Percentiles rank a stretch among this genome's conserved stretches.
Evolutionary conservation across 2,329 filamentous ascomycete species (phyloP).

Genomic region (Alternaria metachromatica): DNA sequence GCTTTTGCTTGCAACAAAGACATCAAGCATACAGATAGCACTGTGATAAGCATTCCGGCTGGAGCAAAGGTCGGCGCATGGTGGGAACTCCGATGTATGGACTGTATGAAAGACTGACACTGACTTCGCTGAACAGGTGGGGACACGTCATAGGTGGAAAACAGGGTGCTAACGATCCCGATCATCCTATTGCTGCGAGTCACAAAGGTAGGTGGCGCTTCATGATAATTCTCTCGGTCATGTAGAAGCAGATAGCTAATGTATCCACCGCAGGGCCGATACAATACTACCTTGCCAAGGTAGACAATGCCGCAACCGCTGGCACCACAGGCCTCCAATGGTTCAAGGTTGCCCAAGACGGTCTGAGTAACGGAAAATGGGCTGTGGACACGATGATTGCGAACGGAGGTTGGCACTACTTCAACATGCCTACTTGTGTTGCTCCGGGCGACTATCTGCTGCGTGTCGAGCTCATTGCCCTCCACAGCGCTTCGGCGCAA

Average conservation of each 20-base stretch:
- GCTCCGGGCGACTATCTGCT: slow-evolving; percentile 48
- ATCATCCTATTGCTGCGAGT: slow-evolving; percentile 56
- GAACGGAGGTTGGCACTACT: slow-evolving; percentile 52
- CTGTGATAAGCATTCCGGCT: slow-evolving; percentile 54
- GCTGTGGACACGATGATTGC: slow-evolving; percentile 56
- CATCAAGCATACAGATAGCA: slow-evolving; percentile 41
- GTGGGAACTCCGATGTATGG: slow-evolving; percentile 51
- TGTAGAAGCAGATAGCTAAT: background rate
- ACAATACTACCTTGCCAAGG: slow-evolving; percentile 37
- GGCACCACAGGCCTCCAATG: slow-evolving; percentile 46
- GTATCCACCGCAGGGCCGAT: slow-evolving; percentile 18
- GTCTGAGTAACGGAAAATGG: slow-evolving; percentile 49
- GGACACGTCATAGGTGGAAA: slow-evolving; percentile 55
- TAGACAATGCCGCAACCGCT: slow-evolving; percentile 42
- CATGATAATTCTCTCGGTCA: background rate
- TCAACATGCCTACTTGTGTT: slow-evolving; percentile 40
- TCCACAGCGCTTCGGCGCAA: slow-evolving; percentile 41
- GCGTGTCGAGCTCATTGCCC: slow-evolving; percentile 51
- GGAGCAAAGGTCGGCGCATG: slow-evolving; percentile 57
- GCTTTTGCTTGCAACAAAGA: slow-evolving; percentile 55
- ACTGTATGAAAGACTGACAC: background rate
- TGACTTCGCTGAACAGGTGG: background rate
- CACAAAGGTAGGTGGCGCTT: slow-evolving; percentile 51
- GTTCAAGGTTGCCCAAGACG: slow-evolving; percentile 49
- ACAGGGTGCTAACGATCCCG: slow-evolving; percentile 56